Conservation (phyloP, 768 basidiomycete species). For the Tricholoma hemisulphureum region DNA sequence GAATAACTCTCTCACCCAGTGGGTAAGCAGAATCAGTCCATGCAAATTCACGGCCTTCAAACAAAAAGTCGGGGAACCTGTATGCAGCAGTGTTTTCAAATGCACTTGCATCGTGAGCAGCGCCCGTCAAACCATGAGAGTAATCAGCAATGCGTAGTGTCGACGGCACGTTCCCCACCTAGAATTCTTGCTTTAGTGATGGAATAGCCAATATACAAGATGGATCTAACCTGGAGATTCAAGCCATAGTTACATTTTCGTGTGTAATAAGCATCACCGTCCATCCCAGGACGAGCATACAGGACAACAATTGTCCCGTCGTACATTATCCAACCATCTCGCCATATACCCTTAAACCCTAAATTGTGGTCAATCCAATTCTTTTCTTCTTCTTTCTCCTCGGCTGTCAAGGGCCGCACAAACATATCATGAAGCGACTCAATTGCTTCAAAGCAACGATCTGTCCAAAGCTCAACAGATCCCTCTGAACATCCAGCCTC, state of each 20-base stretch:
- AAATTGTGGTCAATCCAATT: conserved; percentile 32
- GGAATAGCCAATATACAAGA: conserved; percentile 11
- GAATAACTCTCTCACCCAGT: no score
- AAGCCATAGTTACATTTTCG: conserved; percentile 35
- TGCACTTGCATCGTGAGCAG: conserved; percentile 21
- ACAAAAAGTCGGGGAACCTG: conserved; percentile 16
- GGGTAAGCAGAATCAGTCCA: conserved; percentile 19
- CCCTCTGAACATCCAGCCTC: conserved; percentile 7
- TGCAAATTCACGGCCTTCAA: conserved; percentile 14
- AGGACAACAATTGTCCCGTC: conserved; percentile 16
- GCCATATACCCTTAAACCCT: conserved; percentile 30
- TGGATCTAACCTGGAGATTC: conserved; percentile 24
- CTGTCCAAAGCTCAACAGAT: conserved; percentile 11
- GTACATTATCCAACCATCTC: conserved; percentile 30
- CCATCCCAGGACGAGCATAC: conserved; percentile 5
- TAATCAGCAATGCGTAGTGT: no score
- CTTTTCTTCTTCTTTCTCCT: conserved; percentile 36
- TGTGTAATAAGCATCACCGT: conserved; percentile 36
- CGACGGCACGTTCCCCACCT: no score
- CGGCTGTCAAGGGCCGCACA: conserved; percentile 25
- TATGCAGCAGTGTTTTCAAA: conserved; percentile 14
- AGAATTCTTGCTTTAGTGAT: conserved; percentile 20
- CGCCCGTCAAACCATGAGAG: conserved; percentile 13
- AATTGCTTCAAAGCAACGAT: no score
- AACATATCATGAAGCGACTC: conserved; percentile 12